Evolutionary conservation across 768 basidiomycete species (phyloP).

Genomic region (Mycena metata): DNA sequence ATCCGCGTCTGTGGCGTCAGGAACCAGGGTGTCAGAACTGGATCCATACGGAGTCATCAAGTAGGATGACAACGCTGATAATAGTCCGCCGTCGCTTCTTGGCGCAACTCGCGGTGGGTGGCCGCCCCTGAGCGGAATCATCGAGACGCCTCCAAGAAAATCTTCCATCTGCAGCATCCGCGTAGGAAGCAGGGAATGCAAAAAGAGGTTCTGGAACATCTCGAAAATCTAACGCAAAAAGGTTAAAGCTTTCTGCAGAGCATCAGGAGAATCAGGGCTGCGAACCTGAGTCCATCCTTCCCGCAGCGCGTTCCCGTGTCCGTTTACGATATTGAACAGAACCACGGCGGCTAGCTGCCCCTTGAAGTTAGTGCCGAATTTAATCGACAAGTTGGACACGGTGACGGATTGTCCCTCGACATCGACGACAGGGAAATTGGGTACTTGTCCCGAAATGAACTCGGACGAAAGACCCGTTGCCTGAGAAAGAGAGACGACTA

Average conservation of each 20-base stretch:
- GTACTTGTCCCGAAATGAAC: constrained; percentile 74
- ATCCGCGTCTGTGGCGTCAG: constrained; percentile 91
- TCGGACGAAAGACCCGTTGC: constrained; percentile 91
- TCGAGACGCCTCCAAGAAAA: constrained; percentile 93
- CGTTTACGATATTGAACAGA: constrained; percentile 96
- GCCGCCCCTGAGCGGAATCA: constrained; percentile 89
- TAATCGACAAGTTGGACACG: constrained; percentile 91
- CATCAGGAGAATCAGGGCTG: background rate
- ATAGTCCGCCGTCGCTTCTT: constrained; percentile 88
- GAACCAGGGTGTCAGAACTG: constrained; percentile 80
- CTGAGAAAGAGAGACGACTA: constrained; percentile 92
- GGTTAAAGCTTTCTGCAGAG: constrained; percentile 11
- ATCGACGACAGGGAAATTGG: constrained; percentile 90
- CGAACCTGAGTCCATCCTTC: constrained; percentile 94
- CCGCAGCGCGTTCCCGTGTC: constrained; percentile 92
- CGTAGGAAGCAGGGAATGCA: constrained; percentile 91
- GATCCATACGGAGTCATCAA: constrained; percentile 93
- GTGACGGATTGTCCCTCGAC: constrained; percentile 92
- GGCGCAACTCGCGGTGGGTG: constrained; percentile 72
- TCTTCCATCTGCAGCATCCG: constrained; percentile 98
- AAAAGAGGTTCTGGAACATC: constrained; percentile 96
- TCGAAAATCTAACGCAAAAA: constrained; percentile 83
- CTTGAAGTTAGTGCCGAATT: constrained; percentile 95
- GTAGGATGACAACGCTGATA: constrained; percentile 95
- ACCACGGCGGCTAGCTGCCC: constrained; percentile 97